Conservation (phyloP, 495 filamentous ascomycete species). For the Aspergillus panamensis region DNA sequence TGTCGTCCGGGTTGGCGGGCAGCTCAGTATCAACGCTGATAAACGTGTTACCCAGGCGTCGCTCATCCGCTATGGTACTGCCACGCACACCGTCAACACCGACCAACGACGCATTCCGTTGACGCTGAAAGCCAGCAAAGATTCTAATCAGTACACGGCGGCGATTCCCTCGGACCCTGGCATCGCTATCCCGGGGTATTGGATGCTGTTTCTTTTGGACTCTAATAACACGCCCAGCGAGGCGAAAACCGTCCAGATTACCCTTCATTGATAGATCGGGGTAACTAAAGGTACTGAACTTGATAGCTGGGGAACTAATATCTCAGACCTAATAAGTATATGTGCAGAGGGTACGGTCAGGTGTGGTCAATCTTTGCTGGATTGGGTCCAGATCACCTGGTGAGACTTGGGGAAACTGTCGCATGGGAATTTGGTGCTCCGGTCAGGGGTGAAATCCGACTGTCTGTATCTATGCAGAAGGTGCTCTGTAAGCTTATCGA, state of each 20-base stretch:
- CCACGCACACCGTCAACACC: constrained; percentile 57
- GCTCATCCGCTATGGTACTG: constrained; percentile 45
- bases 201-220: constrained; percentile 13
- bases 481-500: too few species aligned
- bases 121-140: constrained; percentile 1
- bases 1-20: constrained; percentile 26
- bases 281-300: too few species aligned
- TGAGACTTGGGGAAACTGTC: too few species aligned
- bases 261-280: not conserved
- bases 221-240: constrained; percentile 1
- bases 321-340: too few species aligned
- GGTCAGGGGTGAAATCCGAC: too few species aligned
- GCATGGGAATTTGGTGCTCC: too few species aligned
- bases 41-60: constrained; percentile 18
- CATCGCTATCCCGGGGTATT: constrained; percentile 5
- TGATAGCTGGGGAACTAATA: too few species aligned
- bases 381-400: too few species aligned
- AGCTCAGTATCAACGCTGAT: constrained; percentile 16
- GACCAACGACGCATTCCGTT: constrained; percentile 55
- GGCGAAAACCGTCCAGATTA: not conserved
- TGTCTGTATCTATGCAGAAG: too few species aligned
- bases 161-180: constrained; percentile 56
- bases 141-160: constrained; percentile 18
- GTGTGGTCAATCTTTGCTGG: too few species aligned
- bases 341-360: too few species aligned